A percentile compares a stretch with the other conserved stretches of the same genome.
Conservation (phyloP, 2,329 filamentous ascomycete species). For the Cordyceps cateniannulata region DNA sequence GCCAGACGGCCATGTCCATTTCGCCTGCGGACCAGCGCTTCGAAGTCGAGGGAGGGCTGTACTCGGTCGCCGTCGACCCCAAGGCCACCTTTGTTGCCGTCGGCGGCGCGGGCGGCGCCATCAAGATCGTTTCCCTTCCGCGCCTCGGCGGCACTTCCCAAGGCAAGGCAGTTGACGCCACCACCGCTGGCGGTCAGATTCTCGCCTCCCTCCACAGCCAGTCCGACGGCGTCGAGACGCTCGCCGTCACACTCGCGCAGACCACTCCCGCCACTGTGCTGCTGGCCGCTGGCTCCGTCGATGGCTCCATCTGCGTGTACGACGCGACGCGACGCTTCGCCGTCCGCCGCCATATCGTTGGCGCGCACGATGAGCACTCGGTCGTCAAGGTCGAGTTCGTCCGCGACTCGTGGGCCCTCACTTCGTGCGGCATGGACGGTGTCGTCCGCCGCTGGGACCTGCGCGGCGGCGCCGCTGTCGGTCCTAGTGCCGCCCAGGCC, state of each 20-base stretch:
- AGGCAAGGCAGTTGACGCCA: slow-evolving; percentile 17
- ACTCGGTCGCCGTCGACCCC: slow-evolving; percentile 78
- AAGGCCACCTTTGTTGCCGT: slow-evolving; percentile 73
- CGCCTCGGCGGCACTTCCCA: slow-evolving; percentile 37
- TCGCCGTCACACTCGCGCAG: slow-evolving; percentile 47
- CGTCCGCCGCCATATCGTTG: slow-evolving; percentile 72
- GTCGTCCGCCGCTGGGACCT: slow-evolving; percentile 85
- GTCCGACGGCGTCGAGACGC: slow-evolving; percentile 67
- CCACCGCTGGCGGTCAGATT: slow-evolving; percentile 49
- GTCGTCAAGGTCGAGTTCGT: slow-evolving; percentile 94
- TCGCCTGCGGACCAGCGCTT: slow-evolving; percentile 84
- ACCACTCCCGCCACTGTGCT: slow-evolving; percentile 44
- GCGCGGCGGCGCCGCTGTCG: slow-evolving; percentile 34
- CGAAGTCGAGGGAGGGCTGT: slow-evolving; percentile 83
- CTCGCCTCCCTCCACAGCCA: slow-evolving; percentile 80
- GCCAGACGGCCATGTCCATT: slow-evolving; percentile 65
- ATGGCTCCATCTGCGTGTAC: slow-evolving; percentile 76
- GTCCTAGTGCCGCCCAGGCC: slow-evolving; percentile 25
- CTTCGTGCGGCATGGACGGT: slow-evolving; percentile 86
- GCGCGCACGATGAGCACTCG: slow-evolving; percentile 79
- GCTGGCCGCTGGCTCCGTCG: slow-evolving; percentile 61
- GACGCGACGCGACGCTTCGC: slow-evolving; percentile 83
- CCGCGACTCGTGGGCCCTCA: slow-evolving; percentile 61
- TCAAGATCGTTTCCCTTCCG: slow-evolving; percentile 80
- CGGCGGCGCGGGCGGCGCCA: slow-evolving; percentile 79